Evolutionary conservation across 2,329 filamentous ascomycete species (phyloP), one percentile per base, ranked within the genome.

Genomic region (Colletotrichum plurivorum): DNA sequence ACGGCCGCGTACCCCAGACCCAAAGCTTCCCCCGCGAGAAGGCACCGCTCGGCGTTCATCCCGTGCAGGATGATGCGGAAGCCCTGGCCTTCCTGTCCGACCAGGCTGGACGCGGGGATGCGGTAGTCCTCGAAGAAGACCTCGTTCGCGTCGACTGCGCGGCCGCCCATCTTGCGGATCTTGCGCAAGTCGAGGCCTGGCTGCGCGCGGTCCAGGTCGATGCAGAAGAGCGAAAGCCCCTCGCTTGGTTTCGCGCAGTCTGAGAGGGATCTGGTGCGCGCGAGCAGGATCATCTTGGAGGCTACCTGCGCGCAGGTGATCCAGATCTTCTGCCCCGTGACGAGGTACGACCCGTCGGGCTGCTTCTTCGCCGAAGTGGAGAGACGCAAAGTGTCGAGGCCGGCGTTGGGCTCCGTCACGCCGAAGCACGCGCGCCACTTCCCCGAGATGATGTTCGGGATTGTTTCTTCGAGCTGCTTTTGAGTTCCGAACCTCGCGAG

Each of bases 241-340:
- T 95, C 89, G n/a, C 88, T 93, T 0, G 91, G 88, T 75, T 91
- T 94, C 68, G 83, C 82, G 0, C 90, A 89, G 68, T 93, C 84
- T 58, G 93, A 90, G 0, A 91, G 73, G 0, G 92, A 87, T 0
- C 90, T 93, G 0, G 93, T 97, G 1, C 94, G 88, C 0, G 93
- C 93, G 0, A 97, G 86, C 0, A 97, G 84, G 4, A 97, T 90
- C 93, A 97, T 97, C 75, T 94, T 93, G 4, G 87, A 86, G 0
- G 94, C 93, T 0, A 95, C 92, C 77, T 97, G 93, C 0, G 94
- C 94, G 61, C 90, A 95, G 0, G 93, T 93, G 63, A 96, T 97
- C 94, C 94, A 97, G 63, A 95, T 95, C 81, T 97, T 97, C 77
- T 95, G 93, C 0, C 94, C 93, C 0, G 88, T 88, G 12, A 97